These are phyloP conservation scores for Alliaria petiolata DNA, from an alignment of 345 rosid genomes.

Conservation along the genomic window DNA sequence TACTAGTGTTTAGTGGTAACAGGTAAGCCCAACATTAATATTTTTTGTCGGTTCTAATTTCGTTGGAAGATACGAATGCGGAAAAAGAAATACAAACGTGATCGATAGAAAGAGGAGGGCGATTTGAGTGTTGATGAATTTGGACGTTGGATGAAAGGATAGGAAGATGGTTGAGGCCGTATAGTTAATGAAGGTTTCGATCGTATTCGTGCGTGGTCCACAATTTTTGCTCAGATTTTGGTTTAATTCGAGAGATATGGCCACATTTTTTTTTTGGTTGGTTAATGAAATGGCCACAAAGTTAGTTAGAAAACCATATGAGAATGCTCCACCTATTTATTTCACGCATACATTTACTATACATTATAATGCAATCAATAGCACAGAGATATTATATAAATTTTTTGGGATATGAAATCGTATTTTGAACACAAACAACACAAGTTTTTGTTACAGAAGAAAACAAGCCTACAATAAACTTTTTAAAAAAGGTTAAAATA, in stretches of 20 bases:
- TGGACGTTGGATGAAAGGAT: too few species aligned
- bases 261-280: background rate
- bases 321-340: slow-evolving; percentile 11
- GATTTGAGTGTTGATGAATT: too few species aligned
- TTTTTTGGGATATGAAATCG: background rate
- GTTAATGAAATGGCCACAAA: background rate
- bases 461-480: background rate
- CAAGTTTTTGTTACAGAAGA: background rate
- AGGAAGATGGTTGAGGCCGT: too few species aligned
- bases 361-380: background rate
- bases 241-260: too few species aligned
- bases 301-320: slow-evolving; percentile 16
- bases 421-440: background rate
- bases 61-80: slow-evolving; percentile 12
- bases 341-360: background rate
- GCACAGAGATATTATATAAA: background rate
- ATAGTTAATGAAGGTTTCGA: too few species aligned
- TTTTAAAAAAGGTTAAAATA: too few species aligned
- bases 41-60: slow-evolving; percentile 10
- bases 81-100: slow-evolving; percentile 6
- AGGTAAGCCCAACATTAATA: background rate
- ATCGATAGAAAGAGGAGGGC: too few species aligned
- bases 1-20: background rate
- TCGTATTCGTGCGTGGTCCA: too few species aligned
- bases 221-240: too few species aligned